phyloP scores from a whole-genome alignment of 2,329 filamentous ascomycete species.

The Colletotrichum sp. region DNA sequence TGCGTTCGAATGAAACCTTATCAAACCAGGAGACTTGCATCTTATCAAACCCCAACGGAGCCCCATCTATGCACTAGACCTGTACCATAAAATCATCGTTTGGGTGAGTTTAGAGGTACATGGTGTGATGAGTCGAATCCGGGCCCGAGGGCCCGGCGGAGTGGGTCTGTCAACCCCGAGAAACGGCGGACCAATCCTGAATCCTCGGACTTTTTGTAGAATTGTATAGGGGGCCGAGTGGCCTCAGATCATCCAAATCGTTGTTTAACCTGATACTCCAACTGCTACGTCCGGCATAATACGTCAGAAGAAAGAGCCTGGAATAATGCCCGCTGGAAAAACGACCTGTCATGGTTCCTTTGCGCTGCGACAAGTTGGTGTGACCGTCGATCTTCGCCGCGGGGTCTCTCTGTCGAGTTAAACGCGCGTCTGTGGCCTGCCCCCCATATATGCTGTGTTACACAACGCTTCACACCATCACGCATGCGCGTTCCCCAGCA shows the following conservation, averaged over 20 bases:
- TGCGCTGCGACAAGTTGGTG: background rate
- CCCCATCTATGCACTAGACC: background rate
- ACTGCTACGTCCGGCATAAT: background rate
- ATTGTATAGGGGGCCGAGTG: background rate
- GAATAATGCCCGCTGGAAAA: background rate
- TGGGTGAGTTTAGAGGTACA: background rate
- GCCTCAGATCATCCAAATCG: background rate
- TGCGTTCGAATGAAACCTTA: background rate
- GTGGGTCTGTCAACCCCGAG: background rate
- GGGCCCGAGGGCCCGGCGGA: background rate
- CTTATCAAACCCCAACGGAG: rapidly evolving
- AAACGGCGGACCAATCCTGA: background rate
- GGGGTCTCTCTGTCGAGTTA: background rate
- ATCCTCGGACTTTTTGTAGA: background rate
- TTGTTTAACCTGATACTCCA: background rate
- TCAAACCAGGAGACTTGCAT: background rate
- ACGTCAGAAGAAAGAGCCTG: background rate
- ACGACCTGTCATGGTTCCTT: background rate
- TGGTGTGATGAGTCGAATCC: background rate
- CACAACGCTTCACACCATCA: background rate
- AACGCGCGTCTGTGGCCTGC: background rate
- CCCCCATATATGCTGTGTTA: background rate
- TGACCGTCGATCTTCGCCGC: background rate
- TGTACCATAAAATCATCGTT: background rate
- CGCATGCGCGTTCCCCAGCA: background rate